Percentiles rank a stretch among this genome's conserved stretches.
These are phyloP conservation scores for Knoxdaviesia proteae DNA, from an alignment of 2,329 filamentous ascomycete genomes.

Conservation along the genomic window DNA sequence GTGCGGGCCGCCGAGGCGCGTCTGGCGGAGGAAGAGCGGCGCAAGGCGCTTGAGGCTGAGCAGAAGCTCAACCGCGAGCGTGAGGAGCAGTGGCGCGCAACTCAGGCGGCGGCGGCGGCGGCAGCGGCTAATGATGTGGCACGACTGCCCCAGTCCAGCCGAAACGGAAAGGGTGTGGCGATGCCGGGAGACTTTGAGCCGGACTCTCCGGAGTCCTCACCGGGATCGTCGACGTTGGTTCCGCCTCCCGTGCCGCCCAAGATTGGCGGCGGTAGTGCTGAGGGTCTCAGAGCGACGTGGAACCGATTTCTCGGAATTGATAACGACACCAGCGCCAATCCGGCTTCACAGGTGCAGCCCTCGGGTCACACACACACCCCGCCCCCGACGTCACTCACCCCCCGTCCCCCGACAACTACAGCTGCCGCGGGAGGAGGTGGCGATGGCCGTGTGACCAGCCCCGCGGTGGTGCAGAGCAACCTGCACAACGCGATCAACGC, in stretches of 20 bases:
- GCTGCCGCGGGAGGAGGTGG: conserved; percentile 5
- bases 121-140: background rate
- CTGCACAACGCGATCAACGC: conserved; percentile 60
- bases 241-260: too few relatives aligned
- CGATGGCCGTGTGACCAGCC: conserved; percentile 36
- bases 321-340: too few relatives aligned
- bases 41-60: conserved; percentile 53
- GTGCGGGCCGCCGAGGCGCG: conserved; percentile 74
- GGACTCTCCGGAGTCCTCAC: background rate
- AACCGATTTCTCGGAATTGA: too few relatives aligned
- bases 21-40: conserved; percentile 65
- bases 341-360: too few relatives aligned
- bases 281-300: too few relatives aligned
- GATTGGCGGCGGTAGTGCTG: too few relatives aligned
- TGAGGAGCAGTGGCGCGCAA: conserved; percentile 20
- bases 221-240: too few relatives aligned
- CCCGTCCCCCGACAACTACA: background rate
- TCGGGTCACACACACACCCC: too few relatives aligned
- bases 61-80: conserved; percentile 41
- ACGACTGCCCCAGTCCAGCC: background rate
- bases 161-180: background rate
- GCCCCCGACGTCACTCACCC: too few relatives aligned
- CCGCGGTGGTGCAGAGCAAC: conserved; percentile 43
- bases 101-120: conserved; percentile 13
- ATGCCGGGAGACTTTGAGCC: conserved; percentile 3